Conservation (phyloP, 208 protist genomes). For the Leishmania arabica region DNA sequence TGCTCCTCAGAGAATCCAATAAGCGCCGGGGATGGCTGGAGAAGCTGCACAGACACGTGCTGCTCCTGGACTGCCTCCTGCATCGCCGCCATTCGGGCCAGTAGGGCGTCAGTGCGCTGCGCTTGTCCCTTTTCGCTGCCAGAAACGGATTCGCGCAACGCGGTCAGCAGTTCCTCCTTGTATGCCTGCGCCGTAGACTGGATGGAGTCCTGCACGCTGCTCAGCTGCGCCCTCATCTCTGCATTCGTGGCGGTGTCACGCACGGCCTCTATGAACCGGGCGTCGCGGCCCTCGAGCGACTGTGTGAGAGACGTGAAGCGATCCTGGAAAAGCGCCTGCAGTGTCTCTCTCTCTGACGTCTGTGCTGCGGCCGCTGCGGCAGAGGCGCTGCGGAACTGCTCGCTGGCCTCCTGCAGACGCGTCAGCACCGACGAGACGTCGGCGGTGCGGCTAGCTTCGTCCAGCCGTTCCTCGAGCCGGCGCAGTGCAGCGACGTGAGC, state of each 20-base stretch:
- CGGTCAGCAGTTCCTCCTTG: slow-evolving; percentile 11
- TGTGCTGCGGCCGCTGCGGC: neutral
- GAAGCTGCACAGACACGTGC: slow-evolving; percentile 20
- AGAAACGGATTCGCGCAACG: slow-evolving; percentile 9
- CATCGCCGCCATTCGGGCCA: slow-evolving; percentile 19
- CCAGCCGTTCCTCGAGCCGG: slow-evolving; percentile 20
- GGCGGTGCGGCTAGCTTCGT: slow-evolving; percentile 16
- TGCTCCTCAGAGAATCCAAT: slow-evolving; percentile 21
- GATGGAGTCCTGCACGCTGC: slow-evolving; percentile 12
- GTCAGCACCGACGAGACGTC: slow-evolving; percentile 22
- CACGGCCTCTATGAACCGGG: slow-evolving; percentile 20
- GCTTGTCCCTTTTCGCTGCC: slow-evolving; percentile 8
- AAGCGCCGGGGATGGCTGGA: slow-evolving; percentile 18
- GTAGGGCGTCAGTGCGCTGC: slow-evolving; percentile 16
- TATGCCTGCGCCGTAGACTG: slow-evolving; percentile 2
- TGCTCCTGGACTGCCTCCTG: slow-evolving; percentile 26
- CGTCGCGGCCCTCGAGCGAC: slow-evolving; percentile 21
- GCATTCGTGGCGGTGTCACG: slow-evolving; percentile 4
- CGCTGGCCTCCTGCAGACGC: slow-evolving; percentile 21
- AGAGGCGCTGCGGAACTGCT: slow-evolving; percentile 15
- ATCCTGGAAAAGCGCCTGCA: slow-evolving; percentile 6
- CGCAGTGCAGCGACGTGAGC: slow-evolving; percentile 19
- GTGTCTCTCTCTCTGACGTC: slow-evolving; percentile 15
- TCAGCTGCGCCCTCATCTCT: slow-evolving; percentile 22
- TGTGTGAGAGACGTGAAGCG: slow-evolving; percentile 18